Evolutionary conservation across 2,329 filamentous ascomycete species (phyloP).

Genomic region (Tolypocladium nubicola): DNA sequence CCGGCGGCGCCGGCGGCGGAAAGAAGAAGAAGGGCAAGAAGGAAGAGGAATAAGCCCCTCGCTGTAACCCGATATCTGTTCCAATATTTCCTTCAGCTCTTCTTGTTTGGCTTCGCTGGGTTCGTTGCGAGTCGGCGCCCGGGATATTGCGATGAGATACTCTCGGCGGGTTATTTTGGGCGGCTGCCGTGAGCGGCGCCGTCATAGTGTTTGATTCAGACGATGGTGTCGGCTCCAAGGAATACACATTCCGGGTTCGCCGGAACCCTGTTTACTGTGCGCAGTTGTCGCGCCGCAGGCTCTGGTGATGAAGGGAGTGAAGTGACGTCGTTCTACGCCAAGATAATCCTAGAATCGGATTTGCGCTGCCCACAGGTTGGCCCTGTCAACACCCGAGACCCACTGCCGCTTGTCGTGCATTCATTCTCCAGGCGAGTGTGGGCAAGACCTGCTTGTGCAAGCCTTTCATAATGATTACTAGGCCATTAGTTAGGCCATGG

Average conservation of each 20-base stretch:
- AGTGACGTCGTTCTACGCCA: not conserved
- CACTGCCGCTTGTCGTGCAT: not conserved
- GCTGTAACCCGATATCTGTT: slow-evolving; percentile 23
- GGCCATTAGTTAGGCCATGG: not conserved
- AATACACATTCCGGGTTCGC: not conserved
- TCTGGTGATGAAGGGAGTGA: not conserved
- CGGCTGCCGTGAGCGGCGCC: slow-evolving; percentile 15
- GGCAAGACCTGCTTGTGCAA: not conserved
- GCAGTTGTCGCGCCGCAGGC: not conserved
- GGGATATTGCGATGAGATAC: slow-evolving; percentile 34
- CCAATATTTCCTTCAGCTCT: slow-evolving; percentile 27
- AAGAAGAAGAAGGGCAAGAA: slow-evolving; percentile 68
- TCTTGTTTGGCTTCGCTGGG: slow-evolving; percentile 26
- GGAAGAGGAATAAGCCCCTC: slow-evolving; percentile 28
- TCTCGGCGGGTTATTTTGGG: slow-evolving; percentile 20
- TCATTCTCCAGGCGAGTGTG: not conserved
- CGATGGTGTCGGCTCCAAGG: not conserved
- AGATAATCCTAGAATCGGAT: not conserved
- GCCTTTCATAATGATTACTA: not conserved
- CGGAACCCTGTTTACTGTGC: not conserved
- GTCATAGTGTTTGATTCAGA: slow-evolving; percentile 7
- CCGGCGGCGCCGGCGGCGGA: slow-evolving; percentile 33
- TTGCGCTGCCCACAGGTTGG: not conserved
- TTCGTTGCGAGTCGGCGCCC: slow-evolving; percentile 29
- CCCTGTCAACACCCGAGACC: not conserved